Evolutionary conservation across 2,329 filamentous ascomycete genomes (phyloP), one percentile per base, ranked within the genome.

Genomic region (Sporothrix globosa): DNA sequence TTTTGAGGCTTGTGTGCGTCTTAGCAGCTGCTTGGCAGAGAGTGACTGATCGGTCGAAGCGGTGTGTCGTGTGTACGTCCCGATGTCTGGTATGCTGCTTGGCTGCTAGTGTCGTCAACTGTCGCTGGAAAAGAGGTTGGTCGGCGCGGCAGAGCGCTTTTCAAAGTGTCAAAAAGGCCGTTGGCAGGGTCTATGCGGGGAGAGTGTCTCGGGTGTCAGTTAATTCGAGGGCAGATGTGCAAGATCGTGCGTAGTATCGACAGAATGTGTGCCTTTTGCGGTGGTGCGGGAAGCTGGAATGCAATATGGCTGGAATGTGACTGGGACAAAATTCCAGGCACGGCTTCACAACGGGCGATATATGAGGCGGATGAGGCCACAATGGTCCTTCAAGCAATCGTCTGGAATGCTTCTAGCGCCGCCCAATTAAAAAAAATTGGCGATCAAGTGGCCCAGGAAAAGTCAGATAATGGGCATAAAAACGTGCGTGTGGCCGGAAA

Each of bases 381-480:
- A 34, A 13, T 21, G 48, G 65, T n/a, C 67, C 39, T 60, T 39
- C 7, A 39, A 44, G 14, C 4, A 17, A 52, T 13, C 19, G 63
- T 56, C 54, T 60, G 67, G 67, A 68, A 68, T 68, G 67, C 67
- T 60, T 39, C 41, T 50, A 50, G 53, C n/a, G 50, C 52, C 52
- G 21, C 48, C 48, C 21, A 46, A 56, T 13, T 56, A 58, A 56
- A 44, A 41, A 54, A 52, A 39, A 27, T 52, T 66, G 63, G 63
- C 63, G 19, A 50, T 52, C 27, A 14, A 24, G 46, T 14, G 46
- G 65, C 44, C 34, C 41, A 60, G 24, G 14, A 50, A 19, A 19
- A 39, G 5, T 24, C 24, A 21, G 34, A 14, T n/a, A 21, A 19
- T 39, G 17, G 41, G 53, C 66, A 60, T 46, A 52, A 60, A 68